Conservation (phyloP, 352 stramenopile species). For the Globisporangium heterothallicum region DNA sequence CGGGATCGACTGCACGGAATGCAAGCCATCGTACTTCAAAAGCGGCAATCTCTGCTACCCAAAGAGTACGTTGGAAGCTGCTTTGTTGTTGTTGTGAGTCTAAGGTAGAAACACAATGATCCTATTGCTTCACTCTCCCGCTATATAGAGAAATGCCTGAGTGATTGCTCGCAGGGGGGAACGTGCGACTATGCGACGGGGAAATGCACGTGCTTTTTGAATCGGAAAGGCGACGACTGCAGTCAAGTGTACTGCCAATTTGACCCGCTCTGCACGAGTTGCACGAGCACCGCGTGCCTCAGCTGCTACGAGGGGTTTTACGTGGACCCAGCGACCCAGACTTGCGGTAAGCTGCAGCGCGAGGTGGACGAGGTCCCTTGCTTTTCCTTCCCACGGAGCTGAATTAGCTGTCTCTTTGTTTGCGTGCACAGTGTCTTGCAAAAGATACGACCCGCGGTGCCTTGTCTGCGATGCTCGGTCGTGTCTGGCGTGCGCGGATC, state of each 20-base stretch:
- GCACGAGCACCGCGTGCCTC: slow-evolving; percentile 72
- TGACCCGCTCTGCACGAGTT: slow-evolving; percentile 85
- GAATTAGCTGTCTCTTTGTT: no score
- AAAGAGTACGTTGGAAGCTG: slow-evolving; percentile 58
- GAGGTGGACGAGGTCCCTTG: no score
- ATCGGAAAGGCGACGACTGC: slow-evolving; percentile 80
- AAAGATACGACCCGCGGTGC: slow-evolving; percentile 88
- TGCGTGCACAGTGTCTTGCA: slow-evolving; percentile 57
- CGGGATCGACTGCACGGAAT: slow-evolving; percentile 86
- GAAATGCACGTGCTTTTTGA: slow-evolving; percentile 67
- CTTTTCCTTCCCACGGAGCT: no score
- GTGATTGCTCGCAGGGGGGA: slow-evolving; percentile 85
- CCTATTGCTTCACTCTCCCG: neutral
- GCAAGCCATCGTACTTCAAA: slow-evolving; percentile 84
- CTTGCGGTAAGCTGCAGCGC: slow-evolving; percentile 42
- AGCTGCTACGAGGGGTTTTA: slow-evolving; percentile 86
- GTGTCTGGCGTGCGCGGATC: slow-evolving; percentile 89
- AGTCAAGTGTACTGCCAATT: slow-evolving; percentile 62
- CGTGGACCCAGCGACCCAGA: slow-evolving; percentile 53
- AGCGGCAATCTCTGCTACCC: slow-evolving; percentile 83
- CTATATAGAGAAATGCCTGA: slow-evolving; percentile 65
- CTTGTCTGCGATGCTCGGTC: slow-evolving; percentile 62
- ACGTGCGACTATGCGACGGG: slow-evolving; percentile 88
- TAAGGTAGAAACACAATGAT: neutral
- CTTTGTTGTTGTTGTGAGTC: neutral